Evolutionary conservation across 2,329 filamentous ascomycete species (phyloP).

Genomic region (Chaetomiaceae sp.): DNA sequence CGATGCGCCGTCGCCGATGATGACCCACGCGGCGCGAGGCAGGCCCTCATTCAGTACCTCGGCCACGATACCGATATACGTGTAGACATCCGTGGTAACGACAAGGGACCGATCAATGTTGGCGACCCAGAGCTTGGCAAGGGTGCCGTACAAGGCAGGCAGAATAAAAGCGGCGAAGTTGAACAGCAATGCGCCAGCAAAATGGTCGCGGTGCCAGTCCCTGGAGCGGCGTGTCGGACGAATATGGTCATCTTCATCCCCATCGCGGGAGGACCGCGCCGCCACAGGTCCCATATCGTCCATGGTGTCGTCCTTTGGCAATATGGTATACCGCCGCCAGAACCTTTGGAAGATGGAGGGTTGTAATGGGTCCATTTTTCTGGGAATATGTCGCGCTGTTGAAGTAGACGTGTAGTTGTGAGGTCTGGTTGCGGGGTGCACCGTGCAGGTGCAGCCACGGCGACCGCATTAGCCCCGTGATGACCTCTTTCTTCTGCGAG

Average conservation of each 20-base stretch:
- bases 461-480: not conserved
- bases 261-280: not conserved
- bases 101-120: constrained; percentile 60
- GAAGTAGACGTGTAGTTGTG: not conserved
- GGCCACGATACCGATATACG: constrained; percentile 62
- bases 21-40: constrained; percentile 61
- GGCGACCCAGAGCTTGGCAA: constrained; percentile 68
- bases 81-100: constrained; percentile 62
- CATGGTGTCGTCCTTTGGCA: constrained; percentile 6
- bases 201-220: not conserved
- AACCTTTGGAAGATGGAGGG: constrained; percentile 5
- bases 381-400: not conserved
- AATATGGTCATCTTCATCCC: not conserved
- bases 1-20: constrained; percentile 61
- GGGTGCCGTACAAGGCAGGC: constrained; percentile 58
- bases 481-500: not conserved
- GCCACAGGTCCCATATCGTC: constrained; percentile 3
- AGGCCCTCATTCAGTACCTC: constrained; percentile 71
- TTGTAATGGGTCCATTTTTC: not conserved
- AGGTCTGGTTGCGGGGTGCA: constrained; percentile 5
- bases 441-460: not conserved
- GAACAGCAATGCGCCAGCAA: constrained; percentile 3
- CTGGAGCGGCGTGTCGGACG: not conserved
- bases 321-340: constrained; percentile 9
- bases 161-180: constrained; percentile 14